Conservation (phyloP, 2,329 filamentous ascomycete species). For the Lecanicillium sp. region DNA sequence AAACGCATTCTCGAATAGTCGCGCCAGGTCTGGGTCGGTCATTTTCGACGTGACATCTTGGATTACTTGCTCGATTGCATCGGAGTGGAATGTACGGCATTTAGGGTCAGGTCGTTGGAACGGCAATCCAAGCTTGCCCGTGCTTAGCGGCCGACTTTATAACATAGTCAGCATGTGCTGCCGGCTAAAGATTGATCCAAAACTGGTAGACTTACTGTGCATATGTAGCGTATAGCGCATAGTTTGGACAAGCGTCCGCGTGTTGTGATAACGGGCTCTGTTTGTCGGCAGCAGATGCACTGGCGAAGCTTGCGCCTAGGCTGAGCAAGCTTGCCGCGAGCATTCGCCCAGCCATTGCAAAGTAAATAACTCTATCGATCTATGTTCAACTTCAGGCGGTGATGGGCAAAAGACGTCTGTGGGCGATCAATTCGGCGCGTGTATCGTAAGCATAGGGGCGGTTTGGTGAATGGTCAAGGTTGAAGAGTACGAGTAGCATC, state of each 20-base stretch:
- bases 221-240: constrained; percentile 28
- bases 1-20: constrained; percentile 86
- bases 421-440: too few relatives aligned
- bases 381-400: too few relatives aligned
- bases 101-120: constrained; percentile 73
- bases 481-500: too few relatives aligned
- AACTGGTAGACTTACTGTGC: constrained; percentile 26
- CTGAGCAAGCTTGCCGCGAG: constrained; percentile 19
- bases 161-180: constrained; percentile 6
- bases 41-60: constrained; percentile 71
- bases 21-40: constrained; percentile 77
- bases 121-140: constrained; percentile 70
- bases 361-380: too few relatives aligned
- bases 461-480: too few relatives aligned
- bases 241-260: constrained; percentile 29
- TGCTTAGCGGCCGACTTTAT: constrained; percentile 64
- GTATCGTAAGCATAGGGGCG: too few relatives aligned
- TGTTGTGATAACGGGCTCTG: constrained; percentile 19
- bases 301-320: constrained; percentile 12
- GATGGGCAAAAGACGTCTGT: too few relatives aligned
- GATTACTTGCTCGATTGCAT: constrained; percentile 82
- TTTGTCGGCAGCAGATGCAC: constrained; percentile 13
- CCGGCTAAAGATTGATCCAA: not conserved
- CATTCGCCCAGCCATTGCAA: constrained; percentile 18
- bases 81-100: constrained; percentile 86